phyloP scores from a whole-genome alignment of 2,329 filamentous ascomycete genomes.

The Trichoderma harzianum region DNA sequence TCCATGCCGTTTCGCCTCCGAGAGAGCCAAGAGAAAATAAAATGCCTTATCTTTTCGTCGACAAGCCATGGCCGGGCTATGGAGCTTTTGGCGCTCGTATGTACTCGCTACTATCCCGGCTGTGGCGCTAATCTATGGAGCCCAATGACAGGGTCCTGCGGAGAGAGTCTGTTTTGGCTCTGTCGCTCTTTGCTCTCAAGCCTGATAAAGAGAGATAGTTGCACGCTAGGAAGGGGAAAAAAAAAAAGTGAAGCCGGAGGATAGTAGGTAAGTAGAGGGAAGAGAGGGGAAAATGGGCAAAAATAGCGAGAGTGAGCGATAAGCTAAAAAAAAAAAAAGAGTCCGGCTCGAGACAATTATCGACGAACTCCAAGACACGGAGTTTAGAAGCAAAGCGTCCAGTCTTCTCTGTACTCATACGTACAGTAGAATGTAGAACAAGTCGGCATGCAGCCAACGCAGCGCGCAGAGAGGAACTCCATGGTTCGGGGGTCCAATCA shows the following conservation, averaged over 20 bases:
- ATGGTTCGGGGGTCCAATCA: slow-evolving; percentile 3
- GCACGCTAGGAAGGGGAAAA: neutral
- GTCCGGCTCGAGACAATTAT: neutral
- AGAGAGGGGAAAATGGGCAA: neutral
- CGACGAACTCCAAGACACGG: neutral
- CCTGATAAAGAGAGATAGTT: neutral
- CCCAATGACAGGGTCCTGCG: slow-evolving; percentile 16
- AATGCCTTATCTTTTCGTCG: neutral
- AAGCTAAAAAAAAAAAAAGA: neutral
- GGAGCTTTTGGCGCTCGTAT: neutral
- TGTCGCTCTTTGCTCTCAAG: neutral
- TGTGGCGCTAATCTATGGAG: slow-evolving; percentile 22
- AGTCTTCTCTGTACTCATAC: neutral
- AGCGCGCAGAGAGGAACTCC: neutral
- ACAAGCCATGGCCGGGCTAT: neutral
- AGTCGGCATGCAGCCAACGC: neutral
- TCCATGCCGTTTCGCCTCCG: neutral
- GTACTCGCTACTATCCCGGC: slow-evolving; percentile 15
- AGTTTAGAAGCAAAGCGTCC: neutral
- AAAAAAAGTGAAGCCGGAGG: neutral
- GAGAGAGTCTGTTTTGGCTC: neutral
- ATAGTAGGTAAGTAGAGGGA: neutral
- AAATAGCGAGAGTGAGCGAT: neutral
- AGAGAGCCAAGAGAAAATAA: neutral
- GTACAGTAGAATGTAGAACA: neutral